Evolutionary conservation across 768 basidiomycete genomes (phyloP), one percentile per base, ranked within the genome.

Genomic region (Termitomyces sp.): DNA sequence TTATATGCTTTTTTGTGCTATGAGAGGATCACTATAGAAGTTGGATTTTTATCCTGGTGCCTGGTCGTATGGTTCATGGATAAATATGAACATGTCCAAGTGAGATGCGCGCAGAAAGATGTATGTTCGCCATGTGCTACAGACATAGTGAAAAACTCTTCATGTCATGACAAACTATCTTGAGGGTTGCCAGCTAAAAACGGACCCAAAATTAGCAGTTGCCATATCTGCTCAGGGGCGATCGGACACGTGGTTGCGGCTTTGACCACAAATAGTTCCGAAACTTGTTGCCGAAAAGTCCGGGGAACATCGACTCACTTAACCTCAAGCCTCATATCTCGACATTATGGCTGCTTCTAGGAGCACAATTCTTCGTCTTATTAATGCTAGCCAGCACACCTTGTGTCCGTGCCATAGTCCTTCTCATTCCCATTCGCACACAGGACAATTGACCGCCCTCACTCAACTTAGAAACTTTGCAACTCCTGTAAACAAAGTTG

Each of bases 391-490:
- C 2, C 87, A 90, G 66, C 84, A 89, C 60, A 77, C 83, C 6
- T 68, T 76, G 4, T 93, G 91, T 63, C 91, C 91, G 5, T 93
- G 91, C 64, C 90, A 93, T 72, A 81, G 86, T 40, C 80, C 81
- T 60, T 74, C 78, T 19, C 63, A 79, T 42, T 65, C 74, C 26
- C 69, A 72, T 8, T 70, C 73, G 32, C 75, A 72, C 15, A 76
- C 75, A 54, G 67, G 64, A n/a, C 73, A 76, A 49, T 62, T 76
- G 0, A 74, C 76, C 44, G 77, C 81, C 30, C 64, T 85, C 50
- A 81, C 72, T 57, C 85, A 88, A 66, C 69, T 90, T 59, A 74
- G 92, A 60, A 83, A 73, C 66, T 81, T 88, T 55, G 92, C 92
- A 12, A 88, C 88, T 0, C 93, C 93, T 35, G 83, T 90, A 5